phyloP scores from a whole-genome alignment of 2,329 filamentous ascomycete genomes.

The Metarhizium robertsii region DNA sequence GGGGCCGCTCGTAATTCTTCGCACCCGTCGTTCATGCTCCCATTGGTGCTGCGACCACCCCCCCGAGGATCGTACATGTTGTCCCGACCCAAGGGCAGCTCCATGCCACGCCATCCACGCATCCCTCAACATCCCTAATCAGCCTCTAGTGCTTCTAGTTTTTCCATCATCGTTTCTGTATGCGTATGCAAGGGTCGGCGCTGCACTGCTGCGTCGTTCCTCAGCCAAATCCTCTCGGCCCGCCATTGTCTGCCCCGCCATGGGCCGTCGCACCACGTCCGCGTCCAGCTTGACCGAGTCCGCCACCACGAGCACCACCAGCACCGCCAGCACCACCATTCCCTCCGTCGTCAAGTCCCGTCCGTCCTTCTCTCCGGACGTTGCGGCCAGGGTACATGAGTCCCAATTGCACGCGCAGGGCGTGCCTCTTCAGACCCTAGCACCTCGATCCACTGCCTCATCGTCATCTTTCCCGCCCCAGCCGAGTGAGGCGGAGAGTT shows the following conservation, averaged over 20 bases:
- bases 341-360: constrained; percentile 6
- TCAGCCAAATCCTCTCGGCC: neutral
- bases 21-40: too few relatives aligned
- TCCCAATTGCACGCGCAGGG: constrained; percentile 17
- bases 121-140: too few relatives aligned
- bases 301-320: constrained; percentile 5
- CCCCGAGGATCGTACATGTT: too few relatives aligned
- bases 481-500: constrained; percentile 6
- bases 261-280: constrained; percentile 14
- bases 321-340: constrained; percentile 2
- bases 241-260: constrained; percentile 14
- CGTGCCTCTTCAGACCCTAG: constrained; percentile 23
- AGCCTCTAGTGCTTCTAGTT: neutral
- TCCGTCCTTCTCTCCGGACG: constrained; percentile 1
- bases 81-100: too few relatives aligned
- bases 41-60: too few relatives aligned
- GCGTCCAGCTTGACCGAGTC: constrained; percentile 9
- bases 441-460: constrained; percentile 16
- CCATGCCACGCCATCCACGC: too few relatives aligned
- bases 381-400: constrained; percentile 16
- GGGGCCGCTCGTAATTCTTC: too few relatives aligned
- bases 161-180: neutral
- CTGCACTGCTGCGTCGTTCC: neutral
- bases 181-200: neutral
- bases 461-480: constrained; percentile 8